phyloP scores from a whole-genome alignment of 2,329 filamentous ascomycete species.

The Diaporthe sp. region DNA sequence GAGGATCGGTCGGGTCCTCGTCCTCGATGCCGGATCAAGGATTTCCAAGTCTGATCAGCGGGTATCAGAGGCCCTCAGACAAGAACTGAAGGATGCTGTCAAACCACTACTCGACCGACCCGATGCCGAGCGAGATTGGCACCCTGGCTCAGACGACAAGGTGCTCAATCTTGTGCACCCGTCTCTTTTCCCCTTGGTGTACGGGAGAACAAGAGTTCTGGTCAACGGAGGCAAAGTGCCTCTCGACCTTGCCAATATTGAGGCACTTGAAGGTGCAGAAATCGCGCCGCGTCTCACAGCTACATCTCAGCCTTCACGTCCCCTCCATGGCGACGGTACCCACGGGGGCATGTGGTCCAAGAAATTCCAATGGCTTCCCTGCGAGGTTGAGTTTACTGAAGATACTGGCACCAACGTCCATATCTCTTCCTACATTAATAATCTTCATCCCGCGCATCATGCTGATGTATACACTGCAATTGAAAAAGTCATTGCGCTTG shows the following conservation, averaged over 20 bases:
- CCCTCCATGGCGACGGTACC: not conserved
- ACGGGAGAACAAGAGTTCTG: constrained; percentile 62
- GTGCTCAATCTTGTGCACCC: constrained; percentile 76
- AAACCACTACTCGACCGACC: constrained; percentile 64
- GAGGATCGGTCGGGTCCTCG: constrained; percentile 41
- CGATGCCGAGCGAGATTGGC: constrained; percentile 69
- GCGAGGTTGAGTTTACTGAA: constrained; percentile 58
- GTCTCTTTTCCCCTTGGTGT: constrained; percentile 73
- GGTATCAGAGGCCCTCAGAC: constrained; percentile 54
- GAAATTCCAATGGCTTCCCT: constrained; percentile 64
- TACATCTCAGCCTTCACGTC: not conserved
- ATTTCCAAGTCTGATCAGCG: constrained; percentile 66
- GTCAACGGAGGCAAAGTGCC: constrained; percentile 49
- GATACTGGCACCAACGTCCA: constrained; percentile 50
- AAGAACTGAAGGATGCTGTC: constrained; percentile 60
- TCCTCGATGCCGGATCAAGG: constrained; percentile 33
- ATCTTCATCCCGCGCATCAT: constrained; percentile 61
- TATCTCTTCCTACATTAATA: constrained; percentile 68
- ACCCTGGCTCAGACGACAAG: constrained; percentile 68
- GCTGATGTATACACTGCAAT: constrained; percentile 53
- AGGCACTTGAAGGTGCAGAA: constrained; percentile 49
- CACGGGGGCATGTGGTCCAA: constrained; percentile 43
- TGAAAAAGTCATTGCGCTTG: constrained; percentile 52
- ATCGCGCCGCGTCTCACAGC: constrained; percentile 38
- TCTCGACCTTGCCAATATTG: constrained; percentile 49